These are phyloP conservation scores for Mycena alexandri DNA, from an alignment of 768 basidiomycete species.

Conservation along the genomic window DNA sequence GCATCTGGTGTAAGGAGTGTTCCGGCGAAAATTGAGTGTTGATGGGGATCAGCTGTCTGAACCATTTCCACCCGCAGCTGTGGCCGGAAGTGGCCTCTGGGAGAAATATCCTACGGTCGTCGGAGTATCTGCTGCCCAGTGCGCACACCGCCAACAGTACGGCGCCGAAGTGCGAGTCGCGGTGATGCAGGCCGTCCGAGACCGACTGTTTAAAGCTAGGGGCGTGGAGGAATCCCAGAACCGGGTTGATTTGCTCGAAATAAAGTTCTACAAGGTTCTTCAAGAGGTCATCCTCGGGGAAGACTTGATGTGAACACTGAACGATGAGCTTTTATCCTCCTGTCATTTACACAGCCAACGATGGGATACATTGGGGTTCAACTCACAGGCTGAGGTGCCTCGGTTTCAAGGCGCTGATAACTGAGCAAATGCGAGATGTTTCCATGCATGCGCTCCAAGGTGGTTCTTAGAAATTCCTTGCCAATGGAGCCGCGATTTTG, in stretches of 20 bases:
- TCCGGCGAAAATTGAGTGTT: conserved; percentile 37
- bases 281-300: conserved; percentile 65
- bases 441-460: background rate
- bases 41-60: conserved; percentile 66
- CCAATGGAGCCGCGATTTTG: no score
- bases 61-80: conserved; percentile 72
- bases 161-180: conserved; percentile 64
- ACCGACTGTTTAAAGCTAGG: conserved; percentile 70
- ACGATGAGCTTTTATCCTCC: conserved; percentile 57
- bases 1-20: background rate
- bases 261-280: conserved; percentile 65
- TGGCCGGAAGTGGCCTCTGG: conserved; percentile 53
- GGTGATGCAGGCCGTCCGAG: conserved; percentile 59
- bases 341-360: conserved; percentile 31
- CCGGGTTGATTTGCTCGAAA: conserved; percentile 65
- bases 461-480: no score
- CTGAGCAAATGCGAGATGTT: conserved; percentile 4
- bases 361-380: background rate
- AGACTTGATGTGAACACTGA: conserved; percentile 46
- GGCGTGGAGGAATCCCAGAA: conserved; percentile 73
- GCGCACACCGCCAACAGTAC: conserved; percentile 78
- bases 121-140: conserved; percentile 66
- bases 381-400: conserved; percentile 28
- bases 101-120: conserved; percentile 56
- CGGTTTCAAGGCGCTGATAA: conserved; percentile 34